Base-by-base conservation (phyloP, 192 early-diverging fungal species). In the Backusella tarrabulga region DNA sequence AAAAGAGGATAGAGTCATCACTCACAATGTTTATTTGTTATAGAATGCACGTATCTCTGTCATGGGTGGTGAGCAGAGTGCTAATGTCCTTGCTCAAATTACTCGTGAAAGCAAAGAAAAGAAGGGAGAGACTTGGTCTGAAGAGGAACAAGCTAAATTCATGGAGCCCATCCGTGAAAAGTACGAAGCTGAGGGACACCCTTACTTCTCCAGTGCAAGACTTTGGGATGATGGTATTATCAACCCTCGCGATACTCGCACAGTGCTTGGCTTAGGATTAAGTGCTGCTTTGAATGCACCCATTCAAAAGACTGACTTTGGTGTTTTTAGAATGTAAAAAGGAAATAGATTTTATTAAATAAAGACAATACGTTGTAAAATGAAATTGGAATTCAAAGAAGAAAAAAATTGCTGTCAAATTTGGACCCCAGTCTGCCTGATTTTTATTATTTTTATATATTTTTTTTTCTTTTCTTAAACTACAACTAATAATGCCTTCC, bases 31-130 rank as follows among this genome's bases (percentile, higher is more conserved):
- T 40, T 17, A 5, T 40, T 56, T 32, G 32, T 3, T 35, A 6
- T 82, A 79, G 81, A 93, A 93, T 74, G 90, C 95, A 29, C 88
- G 97, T 26, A 96, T 99, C 76, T 94, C 93, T 38, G 97, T 99
- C 12, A 99, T 99, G 97, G 97, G 97, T 75, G 97, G 97, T 67
- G 96, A 98, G 83, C 96, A 99, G 85, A 94, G 95, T 34, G 95
- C 97, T 14, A 92, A 91, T 50, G 97, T 99, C 21, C 85, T 99
- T 63, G 91, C 97, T 6, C 94, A 95, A 74, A 91, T 98, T 71
- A 93, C 89, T 72, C 86, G 93, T 46, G 96, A 95, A 76, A 89
- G 90, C 11, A 93, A 94, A 83, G 91, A 76, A 34, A 93, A 93
- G 85, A 91, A 89, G 75, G 95, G 92, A 26, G 42, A 77, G 26